Evolutionary conservation across 768 basidiomycete genomes (phyloP), one percentile per base, ranked within the genome.

Genomic region (Nevesoporus exiguus): DNA sequence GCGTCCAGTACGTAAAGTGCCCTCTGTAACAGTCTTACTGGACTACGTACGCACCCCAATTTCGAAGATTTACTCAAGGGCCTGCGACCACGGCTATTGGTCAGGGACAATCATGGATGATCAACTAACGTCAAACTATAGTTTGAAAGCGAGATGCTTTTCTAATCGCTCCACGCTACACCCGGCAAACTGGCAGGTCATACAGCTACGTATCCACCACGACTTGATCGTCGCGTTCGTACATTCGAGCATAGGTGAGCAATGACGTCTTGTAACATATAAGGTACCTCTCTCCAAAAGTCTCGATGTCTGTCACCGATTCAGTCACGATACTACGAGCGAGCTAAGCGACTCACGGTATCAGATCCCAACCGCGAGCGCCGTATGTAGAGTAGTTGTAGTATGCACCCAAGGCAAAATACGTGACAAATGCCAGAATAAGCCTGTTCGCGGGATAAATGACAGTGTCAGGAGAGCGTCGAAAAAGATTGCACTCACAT

Each of bases 321-420:
- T 62, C 7, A 54, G 48, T 15, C 25, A 14, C 29, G 19, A 40
- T 5, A 60, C 46, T 61, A 50, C 15, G 31, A 13, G 8, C 13
- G 40, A 50, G 49, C 55, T 11, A 45, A n/a, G 31, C 21, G 22
- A 80, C 90, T 67, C 67, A 91, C 89, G 90, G 91, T 67, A 93
- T 84, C 50, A 93, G 77, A 70, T 94, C 92, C 67, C 76, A 73
- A 14, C 93, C 93, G 24, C 83, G 79, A 9, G 92, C 88, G 19
- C 92, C 92, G 66, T 94, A 95, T 19, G 83, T 89, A 7, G 87
- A 82, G 63, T 92, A 93, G 63, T 95, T 93, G 73, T 90, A 86
- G 69, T 93, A 95, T 9, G 87, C 86, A 19, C 93, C 93, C 24
- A 93, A 67, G 1, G 66, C 79, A 60, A 95, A 84, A 72, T 95